Percentiles rank a stretch among this genome's conserved stretches.
These are phyloP conservation scores for Fraxinus velutina DNA, from an alignment of 305 asterid genomes.

Conservation along the genomic window DNA sequence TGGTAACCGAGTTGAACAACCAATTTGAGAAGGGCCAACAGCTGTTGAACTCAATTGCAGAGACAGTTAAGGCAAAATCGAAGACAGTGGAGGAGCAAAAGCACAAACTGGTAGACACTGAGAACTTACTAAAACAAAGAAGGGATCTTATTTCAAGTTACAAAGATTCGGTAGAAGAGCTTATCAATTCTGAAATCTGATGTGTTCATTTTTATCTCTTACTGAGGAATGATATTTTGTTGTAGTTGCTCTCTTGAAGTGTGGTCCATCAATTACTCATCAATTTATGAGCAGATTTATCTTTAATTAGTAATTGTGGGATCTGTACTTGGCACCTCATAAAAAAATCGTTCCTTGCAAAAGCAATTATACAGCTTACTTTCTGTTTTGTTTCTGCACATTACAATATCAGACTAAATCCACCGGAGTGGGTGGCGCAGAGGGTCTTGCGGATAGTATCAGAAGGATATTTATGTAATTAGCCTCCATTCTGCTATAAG, in stretches of 20 bases:
- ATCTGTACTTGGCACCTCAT: not conserved
- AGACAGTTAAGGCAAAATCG: slow-evolving; percentile 67
- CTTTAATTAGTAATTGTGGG: not conserved
- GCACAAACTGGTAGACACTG: slow-evolving; percentile 55
- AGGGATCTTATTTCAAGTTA: slow-evolving; percentile 71
- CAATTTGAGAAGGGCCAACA: slow-evolving; percentile 95
- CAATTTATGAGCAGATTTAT: not conserved
- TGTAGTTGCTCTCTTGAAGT: slow-evolving; percentile 2
- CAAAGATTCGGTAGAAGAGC: slow-evolving; percentile 62
- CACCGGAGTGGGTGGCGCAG: too few species aligned
- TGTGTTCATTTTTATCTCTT: slow-evolving; percentile 4
- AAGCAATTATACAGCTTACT: not conserved
- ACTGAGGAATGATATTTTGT: not conserved
- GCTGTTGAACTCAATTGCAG: slow-evolving; percentile 74
- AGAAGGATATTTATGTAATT: too few species aligned
- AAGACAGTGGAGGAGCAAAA: slow-evolving; percentile 88
- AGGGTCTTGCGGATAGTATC: too few species aligned
- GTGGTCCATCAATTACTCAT: not conserved
- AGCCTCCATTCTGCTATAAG: too few species aligned
- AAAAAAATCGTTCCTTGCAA: not conserved
- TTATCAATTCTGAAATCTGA: slow-evolving; percentile 52
- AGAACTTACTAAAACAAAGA: slow-evolving; percentile 51
- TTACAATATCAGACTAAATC: not conserved
- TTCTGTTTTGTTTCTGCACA: not conserved
- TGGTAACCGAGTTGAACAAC: slow-evolving; percentile 69